Evolutionary conservation across 352 stramenopile species (phyloP).

Genomic region (Phytophthora colocasiae): DNA sequence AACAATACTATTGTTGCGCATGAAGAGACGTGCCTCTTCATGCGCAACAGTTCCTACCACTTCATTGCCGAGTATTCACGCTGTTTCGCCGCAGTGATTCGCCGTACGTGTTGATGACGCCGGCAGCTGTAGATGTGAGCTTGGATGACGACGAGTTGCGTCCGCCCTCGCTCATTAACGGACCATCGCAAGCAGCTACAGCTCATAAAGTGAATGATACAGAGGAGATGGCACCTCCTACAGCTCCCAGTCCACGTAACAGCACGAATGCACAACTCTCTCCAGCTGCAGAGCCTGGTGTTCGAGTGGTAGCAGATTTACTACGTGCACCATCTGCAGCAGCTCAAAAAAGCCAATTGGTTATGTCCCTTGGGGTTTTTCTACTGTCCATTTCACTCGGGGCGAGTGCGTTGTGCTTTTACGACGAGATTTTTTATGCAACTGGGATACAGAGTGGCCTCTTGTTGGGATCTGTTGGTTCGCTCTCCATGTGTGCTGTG

Average conservation of each 20-base stretch:
- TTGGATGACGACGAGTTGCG: conserved; percentile 33
- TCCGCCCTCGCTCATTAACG: conserved; percentile 15
- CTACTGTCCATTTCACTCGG: conserved; percentile 56
- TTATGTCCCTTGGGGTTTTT: conserved; percentile 46
- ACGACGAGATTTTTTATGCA: conserved; percentile 45
- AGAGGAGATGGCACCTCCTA: neutral
- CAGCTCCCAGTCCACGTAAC: conserved; percentile 3
- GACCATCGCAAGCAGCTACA: conserved; percentile 1
- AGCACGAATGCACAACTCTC: conserved; percentile 6
- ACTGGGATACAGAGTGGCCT: conserved; percentile 71
- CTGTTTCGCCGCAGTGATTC: conserved; percentile 32
- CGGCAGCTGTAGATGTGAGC: conserved; percentile 18
- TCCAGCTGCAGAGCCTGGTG: conserved; percentile 18
- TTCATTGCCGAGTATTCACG: conserved; percentile 5
- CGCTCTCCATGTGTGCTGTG: conserved; percentile 65
- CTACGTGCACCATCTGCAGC: conserved; percentile 26
- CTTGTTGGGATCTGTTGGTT: conserved; percentile 63
- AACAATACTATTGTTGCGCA: too few species aligned
- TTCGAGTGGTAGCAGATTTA: conserved; percentile 27
- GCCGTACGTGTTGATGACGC: conserved; percentile 35
- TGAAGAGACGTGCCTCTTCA: too few species aligned
- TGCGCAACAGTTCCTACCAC: too few species aligned
- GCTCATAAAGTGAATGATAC: neutral
- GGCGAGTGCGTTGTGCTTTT: conserved; percentile 49
- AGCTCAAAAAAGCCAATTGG: conserved; percentile 45